Evolutionary conservation across 1,284 basidiomycete genomes (phyloP).

Genomic region (Rhodotorula sp.): DNA sequence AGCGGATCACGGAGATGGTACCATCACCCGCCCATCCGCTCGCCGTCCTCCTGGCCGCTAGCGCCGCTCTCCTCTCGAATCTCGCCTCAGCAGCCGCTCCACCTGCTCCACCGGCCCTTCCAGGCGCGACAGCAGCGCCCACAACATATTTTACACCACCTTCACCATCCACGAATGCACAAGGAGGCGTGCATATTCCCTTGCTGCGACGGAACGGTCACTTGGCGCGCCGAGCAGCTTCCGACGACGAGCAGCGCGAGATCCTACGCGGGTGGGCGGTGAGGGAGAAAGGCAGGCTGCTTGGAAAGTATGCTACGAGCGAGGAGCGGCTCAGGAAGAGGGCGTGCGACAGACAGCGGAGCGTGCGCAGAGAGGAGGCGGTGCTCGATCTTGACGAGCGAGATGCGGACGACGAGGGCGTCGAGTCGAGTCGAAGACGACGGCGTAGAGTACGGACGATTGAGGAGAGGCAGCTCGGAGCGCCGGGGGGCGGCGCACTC

Average conservation of each 20-base stretch:
- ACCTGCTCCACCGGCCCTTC: neutral
- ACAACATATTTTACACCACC: neutral
- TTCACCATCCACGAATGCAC: neutral
- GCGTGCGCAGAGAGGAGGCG: neutral
- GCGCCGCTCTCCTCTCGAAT: neutral
- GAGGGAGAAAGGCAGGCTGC: slow-evolving; percentile 34
- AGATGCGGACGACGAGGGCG: neutral
- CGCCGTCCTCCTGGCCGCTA: neutral
- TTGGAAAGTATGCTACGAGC: slow-evolving; percentile 31
- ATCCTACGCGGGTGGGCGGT: slow-evolving; percentile 38
- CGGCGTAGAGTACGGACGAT: neutral
- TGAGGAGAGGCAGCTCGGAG: slow-evolving; percentile 1
- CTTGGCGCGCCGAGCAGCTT: neutral
- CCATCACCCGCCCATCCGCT: neutral
- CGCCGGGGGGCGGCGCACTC: neutral
- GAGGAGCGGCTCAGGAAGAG: slow-evolving; percentile 2
- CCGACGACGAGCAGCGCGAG: slow-evolving; percentile 4
- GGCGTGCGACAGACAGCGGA: neutral
- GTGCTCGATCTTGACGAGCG: neutral
- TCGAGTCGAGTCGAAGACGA: neutral
- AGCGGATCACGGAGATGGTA: neutral
- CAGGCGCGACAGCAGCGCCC: neutral
- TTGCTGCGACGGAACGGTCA: slow-evolving; percentile 20
- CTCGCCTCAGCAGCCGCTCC: neutral
- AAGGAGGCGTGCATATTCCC: slow-evolving; percentile 15